phyloP scores from a whole-genome alignment of 768 basidiomycete species.

The Kwoniella pini region DNA sequence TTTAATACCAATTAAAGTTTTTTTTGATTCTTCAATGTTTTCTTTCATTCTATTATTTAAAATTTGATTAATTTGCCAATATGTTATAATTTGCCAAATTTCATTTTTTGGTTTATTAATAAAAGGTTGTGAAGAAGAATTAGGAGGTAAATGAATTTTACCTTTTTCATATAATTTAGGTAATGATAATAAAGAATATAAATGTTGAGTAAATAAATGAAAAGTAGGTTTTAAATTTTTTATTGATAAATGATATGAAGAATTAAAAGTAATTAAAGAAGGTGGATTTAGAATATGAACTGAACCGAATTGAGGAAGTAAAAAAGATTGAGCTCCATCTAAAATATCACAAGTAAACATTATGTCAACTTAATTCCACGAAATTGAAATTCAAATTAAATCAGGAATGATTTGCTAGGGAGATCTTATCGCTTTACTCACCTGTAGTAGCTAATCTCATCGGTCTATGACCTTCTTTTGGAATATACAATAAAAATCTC shows the following conservation, averaged over 20 bases:
- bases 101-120: constrained; percentile 16
- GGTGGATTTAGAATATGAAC: constrained; percentile 76
- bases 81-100: constrained; percentile 57
- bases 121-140: constrained; percentile 31
- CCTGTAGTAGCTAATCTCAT: constrained; percentile 65
- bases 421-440: constrained; percentile 29
- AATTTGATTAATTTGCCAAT: constrained; percentile 82
- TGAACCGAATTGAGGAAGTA: constrained; percentile 92
- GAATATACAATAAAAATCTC: constrained; percentile 87
- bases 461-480: constrained; percentile 68
- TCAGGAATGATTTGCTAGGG: no score
- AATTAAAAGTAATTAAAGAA: constrained; percentile 9
- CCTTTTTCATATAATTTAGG: constrained; percentile 60
- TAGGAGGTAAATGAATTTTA: constrained; percentile 54
- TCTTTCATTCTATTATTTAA: constrained; percentile 69
- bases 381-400: no score
- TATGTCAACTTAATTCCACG: no score
- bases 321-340: constrained; percentile 63
- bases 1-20: constrained; percentile 78
- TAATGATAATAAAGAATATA: constrained; percentile 78
- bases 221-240: constrained; percentile 33
- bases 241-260: constrained; percentile 25
- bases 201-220: constrained; percentile 62
- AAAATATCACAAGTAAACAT: neutral
- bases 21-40: constrained; percentile 67